Evolutionary conservation across 345 rosid species (phyloP), one percentile per base, ranked within the genome.

Genomic region (Cardiospermum halicacabum): DNA sequence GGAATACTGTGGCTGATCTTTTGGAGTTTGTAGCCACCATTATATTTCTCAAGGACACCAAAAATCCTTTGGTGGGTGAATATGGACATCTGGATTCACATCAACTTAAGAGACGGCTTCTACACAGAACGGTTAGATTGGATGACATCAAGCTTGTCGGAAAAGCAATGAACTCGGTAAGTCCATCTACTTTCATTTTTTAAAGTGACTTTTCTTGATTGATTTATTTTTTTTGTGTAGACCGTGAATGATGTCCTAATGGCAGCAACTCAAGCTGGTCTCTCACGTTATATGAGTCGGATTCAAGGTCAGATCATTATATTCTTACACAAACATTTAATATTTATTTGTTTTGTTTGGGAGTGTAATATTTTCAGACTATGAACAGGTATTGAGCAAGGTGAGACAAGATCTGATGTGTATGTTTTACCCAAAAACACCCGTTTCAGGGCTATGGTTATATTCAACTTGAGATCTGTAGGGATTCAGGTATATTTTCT

Each of bases 181-280:
- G 66, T 47, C n/a, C n/a, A n/a, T n/a, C n/a, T n/a, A n/a, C n/a
- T n/a, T n/a, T n/a, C n/a, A n/a, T 40, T 26, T 2, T 6, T 34
- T 34, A 34, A 34, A 34, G 37, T 34, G 37, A 34, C 9, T 10
- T 34, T 34, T 34, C 37, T 34, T 34, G 37, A 34, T 2, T 1
- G 2, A 34, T 34, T 34, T 34, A 34, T 34, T 34, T 11, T n/a
- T 34, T 1, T 34, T 34, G 9, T 34, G 37, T 34, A 91, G 97
- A 91, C 95, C 13, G 61, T 88, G 27, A 88, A 86, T 3, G 96
- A 88, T 60, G 91, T 91, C 45, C 58, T 85, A 27, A 53, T 85
- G 47, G 97, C 91, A 53, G 73, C 80, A 49, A 83, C 88, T 4
- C 85, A 88, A 64, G 91, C 89, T n/a, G 91, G 83, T 36, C 79